Evolutionary conservation across 179 eudicot genomes (phyloP).

Genomic region (Sideroxylon spinosum): DNA sequence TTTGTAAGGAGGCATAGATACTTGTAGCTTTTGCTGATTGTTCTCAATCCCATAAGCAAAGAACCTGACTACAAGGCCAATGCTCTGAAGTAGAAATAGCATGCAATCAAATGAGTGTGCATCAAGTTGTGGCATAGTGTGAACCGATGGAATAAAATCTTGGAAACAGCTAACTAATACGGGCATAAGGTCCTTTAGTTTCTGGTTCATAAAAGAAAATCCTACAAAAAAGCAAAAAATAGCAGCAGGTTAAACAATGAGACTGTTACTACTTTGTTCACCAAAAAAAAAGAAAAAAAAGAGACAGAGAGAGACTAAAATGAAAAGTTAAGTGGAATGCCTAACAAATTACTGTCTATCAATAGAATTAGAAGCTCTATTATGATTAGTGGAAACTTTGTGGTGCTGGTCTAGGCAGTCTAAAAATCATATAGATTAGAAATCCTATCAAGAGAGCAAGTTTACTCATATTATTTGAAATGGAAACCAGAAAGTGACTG

Average conservation of each 20-base stretch:
- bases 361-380: background rate
- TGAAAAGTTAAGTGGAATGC: background rate
- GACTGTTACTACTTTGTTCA: background rate
- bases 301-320: background rate
- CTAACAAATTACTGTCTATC: background rate
- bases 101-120: conserved; percentile 74
- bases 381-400: background rate
- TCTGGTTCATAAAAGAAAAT: conserved; percentile 32
- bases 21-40: conserved; percentile 26
- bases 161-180: conserved; percentile 64
- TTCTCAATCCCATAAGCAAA: conserved; percentile 37
- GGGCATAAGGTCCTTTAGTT: conserved; percentile 62
- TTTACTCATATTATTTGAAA: background rate
- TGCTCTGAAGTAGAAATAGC: conserved; percentile 68
- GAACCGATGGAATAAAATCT: conserved; percentile 51
- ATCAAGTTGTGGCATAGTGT: conserved; percentile 50
- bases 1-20: conserved; percentile 24
- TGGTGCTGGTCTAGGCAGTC: background rate
- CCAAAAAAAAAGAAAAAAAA: background rate
- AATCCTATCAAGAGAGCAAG: background rate
- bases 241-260: background rate
- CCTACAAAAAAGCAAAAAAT: conserved; percentile 37
- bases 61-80: conserved; percentile 56
- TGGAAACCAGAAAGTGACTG: background rate
- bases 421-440: background rate